Conservation (phyloP, 306 rosid genomes). For the Acmispon strigosus region DNA sequence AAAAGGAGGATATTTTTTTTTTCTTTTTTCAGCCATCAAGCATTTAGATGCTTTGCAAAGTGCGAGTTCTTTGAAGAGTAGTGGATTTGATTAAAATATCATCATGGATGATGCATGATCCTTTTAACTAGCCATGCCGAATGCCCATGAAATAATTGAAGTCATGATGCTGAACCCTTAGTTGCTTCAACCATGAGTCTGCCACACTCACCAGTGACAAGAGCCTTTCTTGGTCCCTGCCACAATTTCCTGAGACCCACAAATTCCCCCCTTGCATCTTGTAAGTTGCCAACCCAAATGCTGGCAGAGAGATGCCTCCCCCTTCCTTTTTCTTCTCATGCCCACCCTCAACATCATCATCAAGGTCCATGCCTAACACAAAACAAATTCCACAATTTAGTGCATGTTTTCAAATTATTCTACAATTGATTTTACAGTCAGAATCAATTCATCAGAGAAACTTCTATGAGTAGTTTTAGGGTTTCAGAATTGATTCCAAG, state of each 20-base stretch:
- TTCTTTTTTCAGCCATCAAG: neutral
- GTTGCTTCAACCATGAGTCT: conserved; percentile 94
- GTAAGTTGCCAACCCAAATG: conserved; percentile 92
- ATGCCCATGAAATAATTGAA: conserved; percentile 74
- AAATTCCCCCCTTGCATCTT: conserved; percentile 83
- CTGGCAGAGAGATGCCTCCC: conserved; percentile 53
- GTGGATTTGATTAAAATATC: neutral
- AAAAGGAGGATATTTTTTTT: neutral
- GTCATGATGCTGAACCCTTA: conserved; percentile 96
- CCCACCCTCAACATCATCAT: conserved; percentile 45
- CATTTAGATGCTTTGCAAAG: neutral
- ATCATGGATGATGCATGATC: too few relatives aligned
- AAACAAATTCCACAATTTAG: neutral
- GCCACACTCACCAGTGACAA: conserved; percentile 72
- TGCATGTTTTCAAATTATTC: too few relatives aligned
- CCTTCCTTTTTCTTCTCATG: conserved; percentile 55
- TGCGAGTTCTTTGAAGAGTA: conserved; percentile 9
- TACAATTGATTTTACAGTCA: too few relatives aligned
- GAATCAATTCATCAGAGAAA: neutral
- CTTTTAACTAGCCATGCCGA: conserved; percentile 34
- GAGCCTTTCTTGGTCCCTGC: conserved; percentile 79
- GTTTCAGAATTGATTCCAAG: too few relatives aligned
- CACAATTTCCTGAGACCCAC: conserved; percentile 73
- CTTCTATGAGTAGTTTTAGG: too few relatives aligned
- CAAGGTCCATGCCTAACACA: conserved; percentile 62